A percentile compares a stretch with the other conserved stretches of the same genome.
These are phyloP conservation scores for Vaccinium vitisidaea DNA, from an alignment of 148 eudicot species.

Conservation along the genomic window DNA sequence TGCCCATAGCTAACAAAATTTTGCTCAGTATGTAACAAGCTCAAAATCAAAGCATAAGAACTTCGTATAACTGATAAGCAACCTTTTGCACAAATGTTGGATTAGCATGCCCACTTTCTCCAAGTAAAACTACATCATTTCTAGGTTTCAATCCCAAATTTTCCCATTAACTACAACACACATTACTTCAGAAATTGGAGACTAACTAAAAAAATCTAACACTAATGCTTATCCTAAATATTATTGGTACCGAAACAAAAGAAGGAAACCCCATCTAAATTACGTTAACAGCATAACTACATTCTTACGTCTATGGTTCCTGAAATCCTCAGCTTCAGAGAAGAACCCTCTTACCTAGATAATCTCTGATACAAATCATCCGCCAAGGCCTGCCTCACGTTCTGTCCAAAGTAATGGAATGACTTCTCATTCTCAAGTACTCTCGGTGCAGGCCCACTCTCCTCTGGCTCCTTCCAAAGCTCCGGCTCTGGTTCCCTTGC, in stretches of 20 bases:
- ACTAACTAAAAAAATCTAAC: neutral
- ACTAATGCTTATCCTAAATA: neutral
- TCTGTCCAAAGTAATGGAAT: conserved; percentile 64
- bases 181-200: neutral
- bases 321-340: conserved; percentile 3
- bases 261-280: neutral
- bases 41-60: neutral
- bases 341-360: conserved; percentile 45
- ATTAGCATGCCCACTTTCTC: neutral
- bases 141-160: neutral
- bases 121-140: neutral
- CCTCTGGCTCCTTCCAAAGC: conserved; percentile 78
- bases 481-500: conserved; percentile 94
- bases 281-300: neutral
- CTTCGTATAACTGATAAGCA: neutral
- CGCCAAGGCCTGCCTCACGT: conserved; percentile 74
- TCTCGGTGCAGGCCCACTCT: conserved; percentile 62
- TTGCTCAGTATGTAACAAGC: neutral
- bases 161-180: neutral
- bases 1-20: neutral
- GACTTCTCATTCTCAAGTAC: conserved; percentile 73
- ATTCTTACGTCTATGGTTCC: conserved; percentile 18
- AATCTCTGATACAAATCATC: conserved; percentile 77
- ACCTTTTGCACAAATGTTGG: neutral
- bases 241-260: neutral